These are phyloP conservation scores for Magnaporthiopsis rhizophila DNA, from an alignment of 2,329 filamentous ascomycete species.

Conservation along the genomic window DNA sequence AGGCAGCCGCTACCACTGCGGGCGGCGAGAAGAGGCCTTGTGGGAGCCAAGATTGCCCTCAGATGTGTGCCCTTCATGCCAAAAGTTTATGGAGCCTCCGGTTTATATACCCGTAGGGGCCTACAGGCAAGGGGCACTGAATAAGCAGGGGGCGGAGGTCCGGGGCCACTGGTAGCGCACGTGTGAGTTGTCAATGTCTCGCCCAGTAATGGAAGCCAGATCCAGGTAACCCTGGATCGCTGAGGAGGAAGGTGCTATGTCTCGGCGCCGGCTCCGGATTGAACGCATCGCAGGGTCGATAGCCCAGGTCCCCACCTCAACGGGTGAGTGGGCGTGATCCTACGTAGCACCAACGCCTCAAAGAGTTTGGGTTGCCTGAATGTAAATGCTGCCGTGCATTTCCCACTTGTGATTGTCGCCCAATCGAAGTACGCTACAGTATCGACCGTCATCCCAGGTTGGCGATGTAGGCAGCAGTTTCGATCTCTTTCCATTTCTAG, in stretches of 20 bases:
- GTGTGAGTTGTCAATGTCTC: background rate
- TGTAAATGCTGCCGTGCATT: no score
- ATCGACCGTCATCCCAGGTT: no score
- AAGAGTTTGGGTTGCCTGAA: no score
- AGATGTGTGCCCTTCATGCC: background rate
- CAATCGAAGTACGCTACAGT: no score
- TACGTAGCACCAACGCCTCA: background rate
- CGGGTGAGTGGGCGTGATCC: background rate
- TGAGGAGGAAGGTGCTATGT: background rate
- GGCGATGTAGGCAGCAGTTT: no score
- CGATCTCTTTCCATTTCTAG: no score
- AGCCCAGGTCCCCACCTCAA: background rate
- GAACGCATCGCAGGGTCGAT: background rate
- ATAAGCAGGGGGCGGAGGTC: background rate
- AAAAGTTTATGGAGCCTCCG: background rate
- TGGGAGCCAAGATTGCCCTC: background rate
- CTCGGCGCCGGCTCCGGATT: background rate
- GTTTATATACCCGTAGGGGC: background rate
- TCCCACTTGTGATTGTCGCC: no score
- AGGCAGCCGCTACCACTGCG: background rate
- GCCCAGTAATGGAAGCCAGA: background rate
- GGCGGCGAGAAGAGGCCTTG: background rate
- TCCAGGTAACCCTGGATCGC: background rate
- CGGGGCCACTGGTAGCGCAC: background rate
- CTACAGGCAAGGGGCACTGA: background rate